Evolutionary conservation across 768 basidiomycete genomes (phyloP).

Genomic region (Lepiota venenata): DNA sequence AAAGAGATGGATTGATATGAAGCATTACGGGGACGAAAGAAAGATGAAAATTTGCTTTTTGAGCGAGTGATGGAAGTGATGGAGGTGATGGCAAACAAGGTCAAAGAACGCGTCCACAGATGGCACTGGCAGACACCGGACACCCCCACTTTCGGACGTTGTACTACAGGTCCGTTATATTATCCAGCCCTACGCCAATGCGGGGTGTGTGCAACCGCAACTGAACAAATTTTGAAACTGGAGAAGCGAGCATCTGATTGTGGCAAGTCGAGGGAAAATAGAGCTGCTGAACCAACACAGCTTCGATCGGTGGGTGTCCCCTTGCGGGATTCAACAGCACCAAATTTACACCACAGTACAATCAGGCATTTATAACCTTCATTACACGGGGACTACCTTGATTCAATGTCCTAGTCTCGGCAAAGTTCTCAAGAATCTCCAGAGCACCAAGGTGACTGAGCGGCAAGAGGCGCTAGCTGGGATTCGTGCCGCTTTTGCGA

Average conservation of each 20-base stretch:
- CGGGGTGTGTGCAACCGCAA: too few relatives aligned
- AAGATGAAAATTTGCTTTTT: neutral
- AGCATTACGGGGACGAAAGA: neutral
- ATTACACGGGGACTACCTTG: neutral
- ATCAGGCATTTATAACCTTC: neutral
- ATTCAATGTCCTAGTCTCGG: conserved; percentile 34
- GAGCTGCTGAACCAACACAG: neutral
- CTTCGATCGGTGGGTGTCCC: neutral
- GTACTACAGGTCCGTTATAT: too few relatives aligned
- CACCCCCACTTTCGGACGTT: too few relatives aligned
- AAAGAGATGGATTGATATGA: conserved; percentile 1
- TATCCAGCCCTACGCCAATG: too few relatives aligned
- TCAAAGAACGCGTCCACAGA: conserved; percentile 19
- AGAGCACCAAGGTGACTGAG: conserved; percentile 65
- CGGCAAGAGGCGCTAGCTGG: conserved; percentile 58
- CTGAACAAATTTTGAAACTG: too few relatives aligned
- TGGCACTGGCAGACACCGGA: too few relatives aligned
- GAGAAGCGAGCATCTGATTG: too few relatives aligned
- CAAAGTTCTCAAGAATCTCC: conserved; percentile 46
- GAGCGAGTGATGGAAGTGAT: neutral
- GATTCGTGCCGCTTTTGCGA: conserved; percentile 49
- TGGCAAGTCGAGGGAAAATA: neutral
- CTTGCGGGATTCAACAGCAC: neutral
- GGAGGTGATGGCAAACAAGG: conserved; percentile 14
- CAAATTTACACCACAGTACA: too few relatives aligned